Percentiles rank a stretch among this genome's conserved stretches.
Evolutionary conservation across 306 rosid genomes (phyloP).

Genomic region (Lablab purpureus): DNA sequence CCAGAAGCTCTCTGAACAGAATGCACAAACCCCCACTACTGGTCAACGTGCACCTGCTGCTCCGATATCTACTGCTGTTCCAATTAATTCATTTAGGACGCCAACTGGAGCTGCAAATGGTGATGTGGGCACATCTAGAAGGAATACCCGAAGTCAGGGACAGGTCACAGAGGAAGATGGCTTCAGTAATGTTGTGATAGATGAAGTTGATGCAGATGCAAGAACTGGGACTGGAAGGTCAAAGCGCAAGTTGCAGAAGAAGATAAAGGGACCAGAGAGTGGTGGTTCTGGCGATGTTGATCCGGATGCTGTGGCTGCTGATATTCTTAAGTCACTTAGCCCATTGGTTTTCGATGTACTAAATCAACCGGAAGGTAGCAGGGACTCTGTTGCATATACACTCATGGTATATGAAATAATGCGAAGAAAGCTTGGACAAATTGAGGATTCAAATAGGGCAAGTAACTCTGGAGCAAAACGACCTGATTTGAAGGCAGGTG

Average conservation of each 20-base stretch:
- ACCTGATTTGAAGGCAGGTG: constrained; percentile 78
- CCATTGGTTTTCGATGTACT: constrained; percentile 53
- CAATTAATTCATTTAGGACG: constrained; percentile 75
- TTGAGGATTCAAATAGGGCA: constrained; percentile 65
- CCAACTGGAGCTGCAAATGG: constrained; percentile 61
- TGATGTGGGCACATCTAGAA: constrained; percentile 49
- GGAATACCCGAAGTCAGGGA: constrained; percentile 38
- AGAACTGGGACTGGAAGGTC: constrained; percentile 52
- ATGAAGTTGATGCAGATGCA: constrained; percentile 52
- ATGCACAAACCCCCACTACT: constrained; percentile 53
- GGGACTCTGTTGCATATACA: constrained; percentile 57
- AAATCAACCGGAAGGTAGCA: constrained; percentile 64
- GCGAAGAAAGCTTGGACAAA: constrained; percentile 70
- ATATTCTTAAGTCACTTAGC: constrained; percentile 58
- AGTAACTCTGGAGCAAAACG: constrained; percentile 69
- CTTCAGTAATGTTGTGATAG: constrained; percentile 43
- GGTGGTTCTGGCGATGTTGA: constrained; percentile 50
- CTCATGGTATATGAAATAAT: constrained; percentile 68
- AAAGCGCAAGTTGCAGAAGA: constrained; percentile 51
- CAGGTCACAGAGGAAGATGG: constrained; percentile 55
- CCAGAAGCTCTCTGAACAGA: constrained; percentile 64
- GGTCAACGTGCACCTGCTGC: constrained; percentile 44
- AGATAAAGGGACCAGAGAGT: constrained; percentile 47
- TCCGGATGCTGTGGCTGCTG: constrained; percentile 58
- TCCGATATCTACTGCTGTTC: constrained; percentile 69